Percentiles rank a stretch among this genome's conserved stretches.
phyloP scores from a whole-genome alignment of 1,284 basidiomycete species.

The Marasmius oreades region DNA sequence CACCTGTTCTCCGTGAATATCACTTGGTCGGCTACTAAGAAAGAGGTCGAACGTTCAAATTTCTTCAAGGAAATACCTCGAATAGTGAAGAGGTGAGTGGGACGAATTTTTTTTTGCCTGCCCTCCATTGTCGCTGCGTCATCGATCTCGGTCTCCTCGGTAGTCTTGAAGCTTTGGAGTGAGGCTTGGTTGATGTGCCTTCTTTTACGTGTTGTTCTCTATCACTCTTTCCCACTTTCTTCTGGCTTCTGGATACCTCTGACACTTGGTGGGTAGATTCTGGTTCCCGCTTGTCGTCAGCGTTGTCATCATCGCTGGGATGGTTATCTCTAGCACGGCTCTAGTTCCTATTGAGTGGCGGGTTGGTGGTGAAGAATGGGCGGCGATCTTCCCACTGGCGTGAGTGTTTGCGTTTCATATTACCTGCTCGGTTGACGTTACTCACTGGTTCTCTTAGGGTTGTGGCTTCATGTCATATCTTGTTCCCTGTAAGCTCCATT shows the following conservation, averaged over 20 bases:
- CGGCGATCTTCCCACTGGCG: slow-evolving; percentile 16
- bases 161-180: not conserved
- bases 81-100: slow-evolving; percentile 55
- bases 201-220: not conserved
- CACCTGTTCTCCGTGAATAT: slow-evolving; percentile 86
- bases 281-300: slow-evolving; percentile 15
- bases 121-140: not conserved
- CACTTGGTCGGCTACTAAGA: slow-evolving; percentile 79
- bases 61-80: slow-evolving; percentile 88
- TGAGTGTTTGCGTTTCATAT: slow-evolving; percentile 3
- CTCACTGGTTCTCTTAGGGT: slow-evolving; percentile 6
- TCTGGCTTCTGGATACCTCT: not conserved
- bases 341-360: slow-evolving; percentile 16
- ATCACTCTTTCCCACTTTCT: not conserved
- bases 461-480: slow-evolving; percentile 13
- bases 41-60: slow-evolving; percentile 81
- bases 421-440: too few relatives aligned
- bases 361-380: slow-evolving; percentile 13
- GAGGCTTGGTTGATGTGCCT: not conserved
- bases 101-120: not conserved
- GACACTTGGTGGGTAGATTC: slow-evolving; percentile 6
- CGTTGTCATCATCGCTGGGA: slow-evolving; percentile 12
- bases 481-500: slow-evolving; percentile 13
- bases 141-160: not conserved
- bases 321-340: slow-evolving; percentile 13